Conservation (phyloP, 495 filamentous ascomycete species). For the Lophiotrema nucula region DNA sequence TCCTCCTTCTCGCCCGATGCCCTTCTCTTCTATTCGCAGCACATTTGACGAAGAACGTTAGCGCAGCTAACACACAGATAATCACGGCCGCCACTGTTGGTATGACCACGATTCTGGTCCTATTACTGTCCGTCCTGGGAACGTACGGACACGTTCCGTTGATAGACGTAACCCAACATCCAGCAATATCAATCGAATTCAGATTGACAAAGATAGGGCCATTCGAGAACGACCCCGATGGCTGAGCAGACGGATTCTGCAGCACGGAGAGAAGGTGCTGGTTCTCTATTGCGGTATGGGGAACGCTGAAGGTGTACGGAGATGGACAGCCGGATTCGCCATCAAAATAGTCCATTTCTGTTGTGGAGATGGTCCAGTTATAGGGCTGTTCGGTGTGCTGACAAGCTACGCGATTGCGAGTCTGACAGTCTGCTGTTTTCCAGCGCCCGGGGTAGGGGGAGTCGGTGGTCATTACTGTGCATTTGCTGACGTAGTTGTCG, state of each 20-base stretch:
- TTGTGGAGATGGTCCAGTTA: slow-evolving; percentile 52
- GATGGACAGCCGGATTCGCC: slow-evolving; percentile 36
- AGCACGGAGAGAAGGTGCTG: slow-evolving; percentile 47
- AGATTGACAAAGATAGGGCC: slow-evolving; percentile 55
- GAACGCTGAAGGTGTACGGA: slow-evolving; percentile 49
- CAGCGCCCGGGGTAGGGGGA: slow-evolving; percentile 50
- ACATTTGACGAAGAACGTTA: slow-evolving; percentile 65
- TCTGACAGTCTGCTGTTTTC: slow-evolving; percentile 55
- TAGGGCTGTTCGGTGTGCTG: slow-evolving; percentile 51
- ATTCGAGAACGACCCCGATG: not conserved
- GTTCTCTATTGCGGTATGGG: slow-evolving; percentile 63
- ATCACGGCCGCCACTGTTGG: slow-evolving; percentile 60
- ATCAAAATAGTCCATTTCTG: slow-evolving; percentile 44
- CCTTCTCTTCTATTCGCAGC: slow-evolving; percentile 57
- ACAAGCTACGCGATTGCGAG: slow-evolving; percentile 53
- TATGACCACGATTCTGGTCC: slow-evolving; percentile 53
- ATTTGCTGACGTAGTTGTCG: slow-evolving; percentile 42
- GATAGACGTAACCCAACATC: slow-evolving; percentile 60
- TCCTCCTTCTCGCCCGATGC: slow-evolving; percentile 51
- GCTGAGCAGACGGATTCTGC: slow-evolving; percentile 21
- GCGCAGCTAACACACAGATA: slow-evolving; percentile 55
- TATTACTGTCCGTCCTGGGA: slow-evolving; percentile 41
- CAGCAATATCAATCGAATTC: slow-evolving; percentile 53
- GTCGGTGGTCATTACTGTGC: slow-evolving; percentile 51
- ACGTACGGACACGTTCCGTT: slow-evolving; percentile 57